phyloP scores from a whole-genome alignment of 768 basidiomycete species.

The Lactifluus volemus region DNA sequence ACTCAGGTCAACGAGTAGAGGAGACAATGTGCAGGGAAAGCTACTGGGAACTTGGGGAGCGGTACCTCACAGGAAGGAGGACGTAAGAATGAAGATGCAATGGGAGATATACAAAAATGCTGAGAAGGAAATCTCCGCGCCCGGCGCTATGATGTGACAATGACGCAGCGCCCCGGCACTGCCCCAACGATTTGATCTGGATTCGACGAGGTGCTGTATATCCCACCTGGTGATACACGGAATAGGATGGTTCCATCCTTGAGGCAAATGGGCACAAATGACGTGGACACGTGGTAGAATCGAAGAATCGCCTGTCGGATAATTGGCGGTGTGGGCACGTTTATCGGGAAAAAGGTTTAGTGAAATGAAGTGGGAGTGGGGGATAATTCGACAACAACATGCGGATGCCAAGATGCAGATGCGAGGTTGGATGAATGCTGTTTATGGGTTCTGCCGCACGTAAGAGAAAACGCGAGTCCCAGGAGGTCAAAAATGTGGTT shows the following conservation, averaged over 20 bases:
- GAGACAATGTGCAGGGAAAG: neutral
- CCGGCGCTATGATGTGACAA: neutral
- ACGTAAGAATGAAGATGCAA: conserved; percentile 1
- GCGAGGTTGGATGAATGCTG: conserved; percentile 13
- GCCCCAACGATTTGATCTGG: neutral
- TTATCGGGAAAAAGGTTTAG: neutral
- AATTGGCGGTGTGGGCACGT: neutral
- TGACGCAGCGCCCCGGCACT: neutral
- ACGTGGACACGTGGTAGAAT: conserved; percentile 1
- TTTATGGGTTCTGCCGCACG: conserved; percentile 8
- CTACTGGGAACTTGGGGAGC: neutral
- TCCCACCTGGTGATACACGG: neutral
- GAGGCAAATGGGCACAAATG: neutral
- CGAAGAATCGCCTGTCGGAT: neutral
- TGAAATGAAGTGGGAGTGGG: neutral
- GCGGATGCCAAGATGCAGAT: conserved; percentile 15
- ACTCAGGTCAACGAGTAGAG: neutral
- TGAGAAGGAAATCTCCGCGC: conserved; percentile 2
- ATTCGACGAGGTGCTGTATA: neutral
- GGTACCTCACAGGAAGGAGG: neutral
- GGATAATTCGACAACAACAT: conserved; percentile 15
- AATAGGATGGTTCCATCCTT: neutral
- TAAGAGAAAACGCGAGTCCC: conserved; percentile 10
- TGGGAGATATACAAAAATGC: neutral
- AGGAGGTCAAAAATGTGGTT: conserved; percentile 9